Evolutionary conservation across 139 green algal genomes (phyloP), one percentile per base, ranked within the genome.

Genomic region (Tetraselmis striata): DNA sequence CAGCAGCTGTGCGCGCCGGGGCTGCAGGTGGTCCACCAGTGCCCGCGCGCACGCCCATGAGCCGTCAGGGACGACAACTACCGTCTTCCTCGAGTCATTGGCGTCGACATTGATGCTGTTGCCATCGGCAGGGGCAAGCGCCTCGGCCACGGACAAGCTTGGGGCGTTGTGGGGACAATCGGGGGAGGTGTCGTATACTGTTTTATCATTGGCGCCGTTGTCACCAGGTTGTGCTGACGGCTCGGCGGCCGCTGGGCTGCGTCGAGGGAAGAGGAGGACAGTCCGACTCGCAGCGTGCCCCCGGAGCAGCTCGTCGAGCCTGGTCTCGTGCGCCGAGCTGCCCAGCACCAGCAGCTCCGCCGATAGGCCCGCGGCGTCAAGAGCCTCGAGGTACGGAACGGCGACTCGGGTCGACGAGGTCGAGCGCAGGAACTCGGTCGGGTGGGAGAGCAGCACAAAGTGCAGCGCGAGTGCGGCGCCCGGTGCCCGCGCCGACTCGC

Each of bases 351-450:
- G 18, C 5, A 67, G 45, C 45, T 67, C 45, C 5, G 45, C 45
- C 11, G 5, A 5, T 5, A 67, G 11, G 45, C 45, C 45, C 5
- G 5, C 45, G 45, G 45, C 11, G 5, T 18, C 45, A 67, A 18
- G 11, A 18, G 45, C 45, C 5, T 67, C 18, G 5, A 67, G 5
- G 18, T 5, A 25, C 45, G 45, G 45, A 18, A 67, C 45, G 18
- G 45, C 45, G 5, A 77, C 74, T 29, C 74, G 74, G 5, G 74
- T 18, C 23, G 74, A 31, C 2, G 74, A 77, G 26, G 74, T 77
- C 23, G 74, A 77, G 74, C 74, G 74, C 22, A 77, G 74, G 74
- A 77, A 77, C 74, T 77, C 74, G 74, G 25, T 28, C 2, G 74
- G 74, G n/a, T 77, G 74, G 23, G 26, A 31, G 26, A 77, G 23